Conservation (phyloP, 1,139 yeast genomes). For the Yamadazyma pseudoaaseri region DNA sequence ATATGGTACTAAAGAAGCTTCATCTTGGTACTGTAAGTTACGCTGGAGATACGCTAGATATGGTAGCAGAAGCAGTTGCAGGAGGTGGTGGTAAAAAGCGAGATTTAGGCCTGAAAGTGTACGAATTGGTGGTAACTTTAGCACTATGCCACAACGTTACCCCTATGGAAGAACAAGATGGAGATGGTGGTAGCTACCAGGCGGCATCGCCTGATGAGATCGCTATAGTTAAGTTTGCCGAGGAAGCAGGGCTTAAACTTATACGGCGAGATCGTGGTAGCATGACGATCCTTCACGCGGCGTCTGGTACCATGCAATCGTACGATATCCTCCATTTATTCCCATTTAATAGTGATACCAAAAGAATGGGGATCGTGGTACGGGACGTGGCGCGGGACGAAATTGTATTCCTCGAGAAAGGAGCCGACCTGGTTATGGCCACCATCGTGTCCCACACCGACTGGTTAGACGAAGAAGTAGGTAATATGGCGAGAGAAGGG, state of each 20-base stretch:
- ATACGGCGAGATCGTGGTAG: slow-evolving; percentile 78
- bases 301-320: slow-evolving; percentile 50
- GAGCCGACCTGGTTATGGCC: slow-evolving; percentile 97
- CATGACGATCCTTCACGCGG: slow-evolving; percentile 63
- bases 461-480: slow-evolving; percentile 97
- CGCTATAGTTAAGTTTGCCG: slow-evolving; percentile 93
- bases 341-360: slow-evolving; percentile 94
- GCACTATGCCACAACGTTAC: slow-evolving; percentile 97
- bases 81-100: slow-evolving; percentile 29
- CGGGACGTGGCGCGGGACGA: slow-evolving; percentile 64
- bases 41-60: slow-evolving; percentile 89
- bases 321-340: slow-evolving; percentile 79
- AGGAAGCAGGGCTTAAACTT: slow-evolving; percentile 76
- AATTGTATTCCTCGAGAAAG: slow-evolving; percentile 83
- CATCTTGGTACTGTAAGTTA: slow-evolving; percentile 92
- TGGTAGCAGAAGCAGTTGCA: slow-evolving; percentile 69
- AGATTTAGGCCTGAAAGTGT: slow-evolving; percentile 72
- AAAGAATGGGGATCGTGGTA: slow-evolving; percentile 92
- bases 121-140: slow-evolving; percentile 76
- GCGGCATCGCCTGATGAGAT: slow-evolving; percentile 99
- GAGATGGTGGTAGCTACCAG: slow-evolving; percentile 52
- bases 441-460: slow-evolving; percentile 80
- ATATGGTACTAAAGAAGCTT: slow-evolving; percentile 92
- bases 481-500: slow-evolving; percentile 98
- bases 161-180: slow-evolving; percentile 25